Base-by-base conservation (phyloP, 1,139 yeast species). In the Suhomyces anneliseae region DNA sequence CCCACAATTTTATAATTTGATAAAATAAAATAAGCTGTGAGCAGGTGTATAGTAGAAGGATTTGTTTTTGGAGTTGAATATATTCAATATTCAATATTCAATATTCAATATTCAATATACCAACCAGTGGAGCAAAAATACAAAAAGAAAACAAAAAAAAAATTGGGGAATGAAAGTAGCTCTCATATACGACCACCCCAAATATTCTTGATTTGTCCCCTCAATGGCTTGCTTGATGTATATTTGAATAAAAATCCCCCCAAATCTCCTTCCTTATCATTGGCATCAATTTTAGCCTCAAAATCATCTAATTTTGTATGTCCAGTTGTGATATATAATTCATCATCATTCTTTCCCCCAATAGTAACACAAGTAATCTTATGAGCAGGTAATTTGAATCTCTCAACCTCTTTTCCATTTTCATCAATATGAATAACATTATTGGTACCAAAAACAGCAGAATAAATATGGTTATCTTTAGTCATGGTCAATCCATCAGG, bases 401-500 rank as follows among this genome's bases (percentile, higher is more conserved):
- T 77, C 54, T 78, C 78, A 19, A 82, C 63, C 29, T 86, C 61
- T 44, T 74, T 60, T 1, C 92, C 93, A 0, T 62, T 49, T 8
- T 73, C 46, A 50, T 79, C 71, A 49, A 81, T 71, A 55, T 81
- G 81, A 36, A 81, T 72, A 9, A 90, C 82, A 24, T 78, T 64
- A 35, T 73, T 64, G 1, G 85, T 76, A 34, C 83, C 76, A 80
- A 86, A 90, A 8, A 88, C 79, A 0, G 95, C 87, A 2, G 83
- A 70, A 69, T 81, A 88, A 35, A 92, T 63, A 47, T 81, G 75
- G n/a, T 85, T 87, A 41, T 80, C 75, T 8, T 67, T 65, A 43
- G 88, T 82, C 53, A 87, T 69, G 19, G 84, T 74, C 55, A 87
- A 74, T 34, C 98, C 98, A 64, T 92, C 98, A 0, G 97, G 96